These are phyloP conservation scores for Cryptococcus sp. DNA, from an alignment of 1,284 basidiomycete genomes.

Conservation along the genomic window DNA sequence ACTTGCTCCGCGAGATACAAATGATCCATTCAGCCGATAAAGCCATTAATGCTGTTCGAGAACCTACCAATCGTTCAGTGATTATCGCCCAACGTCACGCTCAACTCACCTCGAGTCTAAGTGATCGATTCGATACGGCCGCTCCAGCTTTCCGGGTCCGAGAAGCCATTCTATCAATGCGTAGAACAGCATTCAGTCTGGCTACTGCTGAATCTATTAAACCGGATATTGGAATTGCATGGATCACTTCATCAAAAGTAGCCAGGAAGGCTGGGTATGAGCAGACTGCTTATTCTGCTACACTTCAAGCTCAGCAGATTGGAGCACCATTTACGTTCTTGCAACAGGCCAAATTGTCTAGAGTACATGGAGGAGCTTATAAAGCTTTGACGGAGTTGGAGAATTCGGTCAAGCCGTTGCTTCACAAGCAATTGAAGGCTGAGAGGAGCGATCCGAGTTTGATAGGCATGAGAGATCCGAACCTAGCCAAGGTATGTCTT, in stretches of 20 bases:
- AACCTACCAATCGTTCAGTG: constrained; percentile 7
- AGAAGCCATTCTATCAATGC: constrained; percentile 85
- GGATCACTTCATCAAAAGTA: constrained; percentile 91
- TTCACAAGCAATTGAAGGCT: constrained; percentile 53
- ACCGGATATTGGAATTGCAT: constrained; percentile 70
- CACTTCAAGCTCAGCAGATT: constrained; percentile 80
- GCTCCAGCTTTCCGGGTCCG: constrained; percentile 88
- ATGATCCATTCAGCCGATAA: constrained; percentile 58
- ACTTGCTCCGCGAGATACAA: constrained; percentile 83
- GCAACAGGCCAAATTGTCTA: constrained; percentile 84
- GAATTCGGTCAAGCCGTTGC: constrained; percentile 58
- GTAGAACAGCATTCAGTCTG: constrained; percentile 74
- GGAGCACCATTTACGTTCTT: constrained; percentile 77
- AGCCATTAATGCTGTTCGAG: constrained; percentile 4
- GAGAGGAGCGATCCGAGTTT: constrained; percentile 51
- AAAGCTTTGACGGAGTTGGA: constrained; percentile 86
- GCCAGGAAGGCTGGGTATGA: constrained; percentile 91
- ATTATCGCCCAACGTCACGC: constrained; percentile 6
- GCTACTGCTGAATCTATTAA: constrained; percentile 34
- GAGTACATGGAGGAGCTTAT: constrained; percentile 73
- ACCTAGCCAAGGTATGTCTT: constrained; percentile 62
- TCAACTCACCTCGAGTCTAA: constrained; percentile 25
- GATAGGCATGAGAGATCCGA: constrained; percentile 27
- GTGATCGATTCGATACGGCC: constrained; percentile 50
- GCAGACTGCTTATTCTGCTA: constrained; percentile 96